phyloP scores from a whole-genome alignment of 768 basidiomycete genomes.

The Cyclocybe aegerita region DNA sequence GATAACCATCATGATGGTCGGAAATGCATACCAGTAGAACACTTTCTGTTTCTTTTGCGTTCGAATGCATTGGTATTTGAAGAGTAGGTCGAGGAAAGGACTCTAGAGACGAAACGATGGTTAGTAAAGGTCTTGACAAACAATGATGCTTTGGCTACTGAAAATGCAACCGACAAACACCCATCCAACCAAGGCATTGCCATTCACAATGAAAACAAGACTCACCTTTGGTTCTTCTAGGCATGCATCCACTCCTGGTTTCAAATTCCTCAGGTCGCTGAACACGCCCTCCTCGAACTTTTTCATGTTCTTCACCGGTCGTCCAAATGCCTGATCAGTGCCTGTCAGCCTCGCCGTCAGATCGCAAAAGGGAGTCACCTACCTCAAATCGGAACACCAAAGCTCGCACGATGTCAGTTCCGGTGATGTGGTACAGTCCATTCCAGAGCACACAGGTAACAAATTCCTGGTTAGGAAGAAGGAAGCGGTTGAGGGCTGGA shows the following conservation, averaged over 20 bases:
- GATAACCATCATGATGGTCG: background rate
- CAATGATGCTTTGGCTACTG: too few relatives aligned
- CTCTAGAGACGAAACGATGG: constrained; percentile 68
- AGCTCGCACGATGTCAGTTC: constrained; percentile 94
- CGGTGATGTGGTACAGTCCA: constrained; percentile 90
- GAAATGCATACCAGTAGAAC: constrained; percentile 82
- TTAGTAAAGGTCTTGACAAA: background rate
- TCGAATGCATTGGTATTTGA: constrained; percentile 95
- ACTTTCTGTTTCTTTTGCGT: constrained; percentile 99
- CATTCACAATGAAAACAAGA: constrained; percentile 5
- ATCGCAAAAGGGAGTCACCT: constrained; percentile 19
- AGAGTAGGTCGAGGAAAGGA: constrained; percentile 88
- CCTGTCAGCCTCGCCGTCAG: background rate
- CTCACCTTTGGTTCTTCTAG: constrained; percentile 94
- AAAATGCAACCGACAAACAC: background rate
- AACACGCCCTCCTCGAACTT: constrained; percentile 99
- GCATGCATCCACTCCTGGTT: constrained; percentile 89
- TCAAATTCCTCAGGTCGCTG: constrained; percentile 88
- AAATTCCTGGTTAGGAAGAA: constrained; percentile 83
- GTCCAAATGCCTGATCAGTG: constrained; percentile 63
- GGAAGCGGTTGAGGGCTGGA: constrained; percentile 82
- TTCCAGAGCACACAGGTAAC: constrained; percentile 93
- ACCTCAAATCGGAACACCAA: constrained; percentile 93
- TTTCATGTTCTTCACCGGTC: constrained; percentile 91
- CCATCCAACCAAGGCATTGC: background rate